Evolutionary conservation across 345 rosid species (phyloP).

Genomic region (Nephelium lappaceum): DNA sequence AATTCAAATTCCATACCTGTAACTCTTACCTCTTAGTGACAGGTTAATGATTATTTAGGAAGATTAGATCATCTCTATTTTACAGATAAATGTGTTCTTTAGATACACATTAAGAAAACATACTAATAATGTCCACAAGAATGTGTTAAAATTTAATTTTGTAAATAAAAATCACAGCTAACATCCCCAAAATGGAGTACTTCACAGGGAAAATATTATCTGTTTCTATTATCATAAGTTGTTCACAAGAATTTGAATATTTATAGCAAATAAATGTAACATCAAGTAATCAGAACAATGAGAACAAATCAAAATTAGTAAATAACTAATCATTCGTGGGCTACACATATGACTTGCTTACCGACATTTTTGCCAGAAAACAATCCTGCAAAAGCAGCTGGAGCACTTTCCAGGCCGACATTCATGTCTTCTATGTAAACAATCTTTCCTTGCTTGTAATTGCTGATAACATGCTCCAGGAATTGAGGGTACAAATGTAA

Average conservation of each 20-base stretch:
- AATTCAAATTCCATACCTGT: too few relatives aligned
- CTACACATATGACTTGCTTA: slow-evolving; percentile 48
- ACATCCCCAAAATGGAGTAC: too few relatives aligned
- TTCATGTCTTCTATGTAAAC: slow-evolving; percentile 66
- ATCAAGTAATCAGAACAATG: not conserved
- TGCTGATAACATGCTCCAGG: slow-evolving; percentile 39
- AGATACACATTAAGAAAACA: too few relatives aligned
- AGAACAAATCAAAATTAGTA: not conserved
- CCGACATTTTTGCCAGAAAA: slow-evolving; percentile 72
- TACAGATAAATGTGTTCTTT: too few relatives aligned
- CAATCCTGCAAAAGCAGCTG: slow-evolving; percentile 63
- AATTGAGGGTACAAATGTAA: slow-evolving; percentile 54
- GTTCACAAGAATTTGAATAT: not conserved
- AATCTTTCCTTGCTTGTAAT: slow-evolving; percentile 60
- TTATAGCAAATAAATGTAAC: not conserved
- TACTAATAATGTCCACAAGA: too few relatives aligned
- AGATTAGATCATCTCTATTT: too few relatives aligned
- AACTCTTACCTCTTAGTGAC: too few relatives aligned
- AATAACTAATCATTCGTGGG: slow-evolving; percentile 27
- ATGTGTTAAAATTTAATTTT: too few relatives aligned
- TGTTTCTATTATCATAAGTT: too few relatives aligned
- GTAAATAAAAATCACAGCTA: too few relatives aligned
- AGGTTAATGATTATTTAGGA: too few relatives aligned
- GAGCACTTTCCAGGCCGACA: slow-evolving; percentile 63
- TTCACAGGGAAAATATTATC: too few relatives aligned